Evolutionary conservation across 805 yeast genomes (phyloP).

Genomic region (Tetrapisispora fleetii): DNA sequence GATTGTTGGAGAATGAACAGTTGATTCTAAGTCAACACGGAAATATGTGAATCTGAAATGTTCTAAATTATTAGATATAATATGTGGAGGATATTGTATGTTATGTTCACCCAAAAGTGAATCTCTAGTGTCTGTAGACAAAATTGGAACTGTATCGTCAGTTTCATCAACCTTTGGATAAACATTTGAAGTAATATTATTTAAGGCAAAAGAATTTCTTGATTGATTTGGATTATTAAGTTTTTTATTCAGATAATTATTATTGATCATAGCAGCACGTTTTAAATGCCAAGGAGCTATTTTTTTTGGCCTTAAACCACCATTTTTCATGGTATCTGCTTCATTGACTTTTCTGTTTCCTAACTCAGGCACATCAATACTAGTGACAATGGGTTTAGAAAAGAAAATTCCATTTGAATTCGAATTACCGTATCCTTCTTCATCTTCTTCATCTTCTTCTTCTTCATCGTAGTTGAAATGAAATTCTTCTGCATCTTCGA

Average conservation of each 20-base stretch:
- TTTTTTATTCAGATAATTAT: neutral
- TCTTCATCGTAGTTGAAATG: conserved; percentile 31
- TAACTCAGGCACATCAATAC: conserved; percentile 34
- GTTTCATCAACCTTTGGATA: neutral
- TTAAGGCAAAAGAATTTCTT: neutral
- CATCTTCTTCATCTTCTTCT: conserved; percentile 27
- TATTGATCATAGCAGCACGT: conserved; percentile 3
- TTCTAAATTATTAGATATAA: conserved; percentile 37
- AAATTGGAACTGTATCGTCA: conserved; percentile 1
- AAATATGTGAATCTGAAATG: conserved; percentile 82
- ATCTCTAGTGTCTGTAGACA: conserved; percentile 13
- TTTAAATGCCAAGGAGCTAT: conserved; percentile 62
- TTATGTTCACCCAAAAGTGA: conserved; percentile 25
- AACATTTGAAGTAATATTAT: neutral
- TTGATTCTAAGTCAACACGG: conserved; percentile 79
- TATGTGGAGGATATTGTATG: conserved; percentile 36
- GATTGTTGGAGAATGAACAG: conserved; percentile 81
- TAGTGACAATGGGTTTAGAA: conserved; percentile 34
- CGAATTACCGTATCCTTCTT: conserved; percentile 12
- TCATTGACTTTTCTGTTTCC: conserved; percentile 44
- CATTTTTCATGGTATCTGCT: conserved; percentile 41
- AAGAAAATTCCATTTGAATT: conserved; percentile 29
- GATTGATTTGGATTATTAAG: neutral
- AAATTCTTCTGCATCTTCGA: conserved; percentile 31
- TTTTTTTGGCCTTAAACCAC: conserved; percentile 66